Base-by-base conservation (phyloP, 2,329 filamentous ascomycete species). In the Neoarthrinium moseri region DNA sequence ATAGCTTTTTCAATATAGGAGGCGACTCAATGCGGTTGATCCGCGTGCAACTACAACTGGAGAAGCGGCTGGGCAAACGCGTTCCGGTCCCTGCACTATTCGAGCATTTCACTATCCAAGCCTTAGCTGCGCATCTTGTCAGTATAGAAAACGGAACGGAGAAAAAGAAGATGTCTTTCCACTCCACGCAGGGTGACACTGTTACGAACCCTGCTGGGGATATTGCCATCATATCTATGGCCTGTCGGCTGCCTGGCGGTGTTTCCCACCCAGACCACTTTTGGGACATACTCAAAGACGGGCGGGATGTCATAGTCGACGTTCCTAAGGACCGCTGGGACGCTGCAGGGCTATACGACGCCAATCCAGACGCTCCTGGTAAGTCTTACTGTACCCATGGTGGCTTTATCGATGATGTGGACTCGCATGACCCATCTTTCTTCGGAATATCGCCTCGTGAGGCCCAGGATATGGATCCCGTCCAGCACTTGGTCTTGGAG, bases 331-430 rank as follows among this genome's bases (percentile, higher is more conserved):
- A 56, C 18, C 59, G 67, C 10, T 68, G 63, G 47, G 53, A 61
- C 43, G 26, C 24, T 13, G 42, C 48, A 35, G 43, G 44, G 27
- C 12, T 50, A 26, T 47, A 48, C 6, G 35, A 58, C 7, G 51
- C 26, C 1, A 50, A 53, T 43, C 36, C 52, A 20, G 47, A 54
- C 73, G 48, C 73, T 72, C 49, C 69, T 70, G 48, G 72, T 68
- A 29, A 47, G 17, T 47, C 51, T 4, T 53, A 55, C 39, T 57
- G 49, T 34, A 43, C 46, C 15, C 49, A 41, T 10, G 58, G 58
- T 23, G 56, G 56, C 6, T 60, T 60, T 37, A 32, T 60, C 29
- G 17, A 46, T 29, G 51, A 48, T 8, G 40, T 59, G 22, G 32
- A 61, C 39, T 48, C 48, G 4, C 56, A 51, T 35, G 58, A 60